Percentiles rank a stretch among this genome's conserved stretches.
phyloP scores from a whole-genome alignment of 495 filamentous ascomycete genomes.

The Neurospora sp. region DNA sequence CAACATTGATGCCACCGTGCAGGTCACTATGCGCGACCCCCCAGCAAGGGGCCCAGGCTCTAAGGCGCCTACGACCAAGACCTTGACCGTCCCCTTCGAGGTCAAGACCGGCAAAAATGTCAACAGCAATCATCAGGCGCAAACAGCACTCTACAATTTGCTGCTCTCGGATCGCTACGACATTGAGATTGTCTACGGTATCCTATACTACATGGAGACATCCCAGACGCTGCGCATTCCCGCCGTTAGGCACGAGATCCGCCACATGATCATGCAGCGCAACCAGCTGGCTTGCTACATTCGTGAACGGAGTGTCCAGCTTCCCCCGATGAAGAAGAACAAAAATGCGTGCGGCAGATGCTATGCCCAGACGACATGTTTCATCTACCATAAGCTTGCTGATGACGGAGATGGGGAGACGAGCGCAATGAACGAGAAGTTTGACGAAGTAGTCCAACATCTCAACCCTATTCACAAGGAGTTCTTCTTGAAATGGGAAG shows the following conservation, averaged over 20 bases:
- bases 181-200: constrained; percentile 74
- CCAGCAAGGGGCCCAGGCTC: constrained; percentile 29
- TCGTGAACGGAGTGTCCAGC: constrained; percentile 59
- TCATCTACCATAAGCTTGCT: constrained; percentile 86
- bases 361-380: constrained; percentile 80
- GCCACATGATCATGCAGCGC: constrained; percentile 94
- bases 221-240: constrained; percentile 78
- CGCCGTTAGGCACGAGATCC: constrained; percentile 71
- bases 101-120: constrained; percentile 85
- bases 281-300: constrained; percentile 80
- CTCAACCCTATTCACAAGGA: constrained; percentile 60
- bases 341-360: constrained; percentile 68
- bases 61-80: constrained; percentile 28
- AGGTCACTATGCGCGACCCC: constrained; percentile 66
- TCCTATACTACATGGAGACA: constrained; percentile 90
- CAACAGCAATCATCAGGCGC: constrained; percentile 71
- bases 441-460: constrained; percentile 64
- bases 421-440: constrained; percentile 63
- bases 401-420: constrained; percentile 76
- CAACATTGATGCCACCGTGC: constrained; percentile 96
- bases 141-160: constrained; percentile 90
- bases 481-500: constrained; percentile 93
- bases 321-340: constrained; percentile 79
- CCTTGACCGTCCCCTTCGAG: constrained; percentile 82
- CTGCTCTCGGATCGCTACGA: constrained; percentile 92